Conservation (phyloP, 1,284 basidiomycete species). For the Ganoderma meredithae region DNA sequence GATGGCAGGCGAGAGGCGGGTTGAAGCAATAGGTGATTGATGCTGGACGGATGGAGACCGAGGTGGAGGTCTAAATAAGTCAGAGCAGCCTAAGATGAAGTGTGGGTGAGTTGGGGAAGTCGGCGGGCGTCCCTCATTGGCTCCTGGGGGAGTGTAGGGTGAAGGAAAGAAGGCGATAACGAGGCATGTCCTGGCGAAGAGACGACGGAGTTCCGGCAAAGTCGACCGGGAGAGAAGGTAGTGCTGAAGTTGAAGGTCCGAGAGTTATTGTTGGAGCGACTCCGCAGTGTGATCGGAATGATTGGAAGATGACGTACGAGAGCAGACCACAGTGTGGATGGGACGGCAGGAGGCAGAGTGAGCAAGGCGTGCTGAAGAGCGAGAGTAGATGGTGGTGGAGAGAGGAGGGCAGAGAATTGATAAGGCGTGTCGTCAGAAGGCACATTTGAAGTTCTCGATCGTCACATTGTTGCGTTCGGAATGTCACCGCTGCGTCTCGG, state of each 20-base stretch:
- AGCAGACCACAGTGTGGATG: not conserved
- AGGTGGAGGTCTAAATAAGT: not conserved
- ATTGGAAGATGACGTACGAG: not conserved
- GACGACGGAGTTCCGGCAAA: not conserved
- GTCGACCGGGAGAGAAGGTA: not conserved
- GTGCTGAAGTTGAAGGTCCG: not conserved
- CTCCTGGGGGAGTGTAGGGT: constrained; percentile 9
- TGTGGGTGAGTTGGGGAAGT: not conserved
- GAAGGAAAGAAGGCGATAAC: not conserved
- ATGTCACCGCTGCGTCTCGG: not conserved
- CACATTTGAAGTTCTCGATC: not conserved
- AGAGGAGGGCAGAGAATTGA: not conserved
- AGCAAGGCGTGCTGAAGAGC: not conserved
- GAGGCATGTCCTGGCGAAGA: not conserved
- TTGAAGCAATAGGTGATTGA: not conserved
- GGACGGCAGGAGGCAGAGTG: not conserved
- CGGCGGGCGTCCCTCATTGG: constrained; percentile 12
- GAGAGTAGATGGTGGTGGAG: not conserved
- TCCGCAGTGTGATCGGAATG: not conserved
- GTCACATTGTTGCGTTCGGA: not conserved
- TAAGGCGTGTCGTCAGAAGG: not conserved
- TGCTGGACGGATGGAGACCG: not conserved
- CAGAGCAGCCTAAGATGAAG: not conserved
- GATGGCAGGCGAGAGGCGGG: not conserved
- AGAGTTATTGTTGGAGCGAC: not conserved